phyloP scores from a whole-genome alignment of 2,329 filamentous ascomycete species.

The Paraphaeosphaeria sporulosa region DNA sequence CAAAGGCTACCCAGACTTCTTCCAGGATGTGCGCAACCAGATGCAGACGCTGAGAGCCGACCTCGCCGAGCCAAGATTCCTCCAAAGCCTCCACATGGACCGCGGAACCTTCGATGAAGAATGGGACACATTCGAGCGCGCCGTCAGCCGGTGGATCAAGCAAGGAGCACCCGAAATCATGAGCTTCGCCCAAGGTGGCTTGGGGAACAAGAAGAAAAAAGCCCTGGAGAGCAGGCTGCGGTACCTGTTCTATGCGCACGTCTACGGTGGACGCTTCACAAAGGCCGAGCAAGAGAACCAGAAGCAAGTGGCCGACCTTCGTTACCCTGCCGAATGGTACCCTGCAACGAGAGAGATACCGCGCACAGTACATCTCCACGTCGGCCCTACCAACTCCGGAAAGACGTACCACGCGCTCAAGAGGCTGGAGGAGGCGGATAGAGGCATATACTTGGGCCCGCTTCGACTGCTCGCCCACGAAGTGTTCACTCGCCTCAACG shows the following conservation, averaged over 20 bases:
- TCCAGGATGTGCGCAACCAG: conserved; percentile 18
- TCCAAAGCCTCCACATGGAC: conserved; percentile 39
- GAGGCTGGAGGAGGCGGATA: conserved; percentile 76
- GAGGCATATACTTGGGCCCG: conserved; percentile 89
- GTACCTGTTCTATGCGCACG: conserved; percentile 67
- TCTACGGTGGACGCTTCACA: conserved; percentile 44
- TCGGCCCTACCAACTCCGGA: conserved; percentile 96
- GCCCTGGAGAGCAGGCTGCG: conserved; percentile 64
- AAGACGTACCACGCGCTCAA: conserved; percentile 96
- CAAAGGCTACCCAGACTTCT: background rate
- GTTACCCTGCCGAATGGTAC: conserved; percentile 93
- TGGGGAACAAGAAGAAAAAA: conserved; percentile 16
- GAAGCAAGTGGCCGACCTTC: conserved; percentile 73
- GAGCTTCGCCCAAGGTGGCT: conserved; percentile 21
- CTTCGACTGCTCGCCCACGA: conserved; percentile 90
- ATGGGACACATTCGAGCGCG: conserved; percentile 36
- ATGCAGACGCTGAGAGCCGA: conserved; percentile 26
- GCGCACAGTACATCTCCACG: conserved; percentile 87
- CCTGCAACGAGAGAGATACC: conserved; percentile 81
- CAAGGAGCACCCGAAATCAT: conserved; percentile 26
- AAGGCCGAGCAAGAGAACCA: conserved; percentile 47
- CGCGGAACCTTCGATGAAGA: conserved; percentile 31
- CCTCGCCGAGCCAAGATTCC: conserved; percentile 26
- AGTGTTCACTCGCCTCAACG: conserved; percentile 85
- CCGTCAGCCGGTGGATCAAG: conserved; percentile 33